Conservation (phyloP, 495 filamentous ascomycete species). For the Daldinia childiae region DNA sequence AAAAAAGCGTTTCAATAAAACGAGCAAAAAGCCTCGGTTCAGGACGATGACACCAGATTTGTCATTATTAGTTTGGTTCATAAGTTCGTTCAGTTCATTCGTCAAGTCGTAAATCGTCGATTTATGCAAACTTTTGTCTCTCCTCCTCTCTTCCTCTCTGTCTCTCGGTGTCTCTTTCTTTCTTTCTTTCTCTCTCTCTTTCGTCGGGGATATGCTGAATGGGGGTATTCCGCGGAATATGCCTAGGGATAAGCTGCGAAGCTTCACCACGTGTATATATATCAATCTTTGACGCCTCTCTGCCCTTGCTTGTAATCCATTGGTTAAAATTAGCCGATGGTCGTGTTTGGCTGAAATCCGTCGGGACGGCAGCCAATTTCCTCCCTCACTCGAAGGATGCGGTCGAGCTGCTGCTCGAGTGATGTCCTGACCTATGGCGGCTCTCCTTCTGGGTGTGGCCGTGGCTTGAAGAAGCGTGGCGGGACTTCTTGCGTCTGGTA, state of each 20-base stretch:
- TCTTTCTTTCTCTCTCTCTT: constrained; percentile 12
- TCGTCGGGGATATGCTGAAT: constrained; percentile 43
- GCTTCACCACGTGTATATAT: constrained; percentile 61
- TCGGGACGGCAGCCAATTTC: constrained; percentile 21
- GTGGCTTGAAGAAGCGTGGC: constrained; percentile 54
- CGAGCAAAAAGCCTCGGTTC: constrained; percentile 4
- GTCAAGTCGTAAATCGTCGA: constrained; percentile 40
- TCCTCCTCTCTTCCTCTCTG: constrained; percentile 36
- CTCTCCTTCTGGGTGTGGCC: constrained; percentile 50
- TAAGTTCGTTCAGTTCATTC: constrained; percentile 42
- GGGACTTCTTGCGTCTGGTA: constrained; percentile 59
- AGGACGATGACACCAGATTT: constrained; percentile 25
- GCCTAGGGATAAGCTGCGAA: constrained; percentile 56
- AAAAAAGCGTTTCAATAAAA: constrained; percentile 5
- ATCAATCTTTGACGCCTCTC: constrained; percentile 48
- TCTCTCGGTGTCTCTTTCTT: constrained; percentile 36
- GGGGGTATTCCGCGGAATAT: constrained; percentile 49
- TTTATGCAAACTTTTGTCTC: constrained; percentile 51
- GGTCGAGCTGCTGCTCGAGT: constrained; percentile 68
- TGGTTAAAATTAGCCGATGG: constrained; percentile 41
- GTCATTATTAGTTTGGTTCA: constrained; percentile 37
- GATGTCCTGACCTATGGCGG: constrained; percentile 57
- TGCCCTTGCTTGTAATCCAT: constrained; percentile 39
- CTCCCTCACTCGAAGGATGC: constrained; percentile 60
- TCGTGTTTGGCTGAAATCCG: constrained; percentile 30